Percentiles rank a stretch among this genome's conserved stretches.
phyloP scores from a whole-genome alignment of 2,329 filamentous ascomycete species.

The Claviceps fusiformis region DNA sequence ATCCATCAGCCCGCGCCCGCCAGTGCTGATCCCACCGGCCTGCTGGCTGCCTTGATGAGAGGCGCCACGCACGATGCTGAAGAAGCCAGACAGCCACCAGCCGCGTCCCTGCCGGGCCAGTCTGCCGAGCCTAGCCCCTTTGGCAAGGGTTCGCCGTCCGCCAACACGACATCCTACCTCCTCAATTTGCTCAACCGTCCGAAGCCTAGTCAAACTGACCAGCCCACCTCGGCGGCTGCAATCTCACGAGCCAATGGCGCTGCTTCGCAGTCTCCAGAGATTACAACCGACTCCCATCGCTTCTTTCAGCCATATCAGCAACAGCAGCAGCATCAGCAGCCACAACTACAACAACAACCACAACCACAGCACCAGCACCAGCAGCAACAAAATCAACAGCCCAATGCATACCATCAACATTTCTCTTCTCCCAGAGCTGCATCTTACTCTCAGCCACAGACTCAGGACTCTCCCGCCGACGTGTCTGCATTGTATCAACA shows the following conservation, averaged over 20 bases:
- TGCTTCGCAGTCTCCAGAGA: conserved; percentile 30
- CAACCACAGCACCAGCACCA: neutral
- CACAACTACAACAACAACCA: conserved; percentile 8
- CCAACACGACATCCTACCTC: conserved; percentile 72
- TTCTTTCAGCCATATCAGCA: conserved; percentile 19
- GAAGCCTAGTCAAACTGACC: conserved; percentile 49
- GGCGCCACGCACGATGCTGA: conserved; percentile 36
- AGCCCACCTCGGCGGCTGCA: conserved; percentile 27
- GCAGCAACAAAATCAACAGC: neutral
- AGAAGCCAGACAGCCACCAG: conserved; percentile 15
- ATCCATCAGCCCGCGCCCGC: conserved; percentile 45
- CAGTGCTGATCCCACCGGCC: conserved; percentile 40
- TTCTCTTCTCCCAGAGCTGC: conserved; percentile 13
- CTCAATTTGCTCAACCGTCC: conserved; percentile 74
- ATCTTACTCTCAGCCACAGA: conserved; percentile 5
- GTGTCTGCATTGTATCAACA: conserved; percentile 24
- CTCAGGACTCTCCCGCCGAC: conserved; percentile 24
- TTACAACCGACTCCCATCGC: conserved; percentile 14
- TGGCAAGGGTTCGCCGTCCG: conserved; percentile 37
- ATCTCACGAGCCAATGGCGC: conserved; percentile 27
- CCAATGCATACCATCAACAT: conserved; percentile 13
- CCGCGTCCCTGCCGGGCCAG: conserved; percentile 13
- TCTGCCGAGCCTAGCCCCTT: conserved; percentile 21
- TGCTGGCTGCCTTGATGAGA: conserved; percentile 48
- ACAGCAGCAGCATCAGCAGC: conserved; percentile 9